Conservation (phyloP, 192 early-diverging fungal species). For the Martensiomyces pterosporus region DNA sequence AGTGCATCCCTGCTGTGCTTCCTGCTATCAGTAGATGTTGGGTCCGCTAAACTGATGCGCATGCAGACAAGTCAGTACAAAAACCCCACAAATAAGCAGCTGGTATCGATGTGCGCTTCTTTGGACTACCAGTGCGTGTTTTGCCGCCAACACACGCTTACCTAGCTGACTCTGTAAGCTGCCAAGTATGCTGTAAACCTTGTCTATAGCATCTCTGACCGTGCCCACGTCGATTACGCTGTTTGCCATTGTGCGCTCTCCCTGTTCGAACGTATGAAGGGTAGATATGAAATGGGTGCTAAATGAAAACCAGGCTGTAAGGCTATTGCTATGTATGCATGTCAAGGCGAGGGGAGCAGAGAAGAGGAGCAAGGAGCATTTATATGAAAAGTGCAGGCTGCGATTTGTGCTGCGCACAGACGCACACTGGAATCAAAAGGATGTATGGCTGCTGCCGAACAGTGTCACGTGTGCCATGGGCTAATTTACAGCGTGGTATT, state of each 20-base stretch:
- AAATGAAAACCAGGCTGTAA: slow-evolving; percentile 2
- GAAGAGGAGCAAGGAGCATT: neutral
- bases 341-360: neutral
- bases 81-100: neutral
- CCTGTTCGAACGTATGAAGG: too few relatives aligned
- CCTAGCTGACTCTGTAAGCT: slow-evolving; percentile 17
- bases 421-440: too few relatives aligned
- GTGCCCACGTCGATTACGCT: slow-evolving; percentile 15
- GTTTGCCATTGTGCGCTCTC: slow-evolving; percentile 1
- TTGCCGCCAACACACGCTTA: neutral
- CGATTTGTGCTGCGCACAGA: too few relatives aligned
- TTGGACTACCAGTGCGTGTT: neutral
- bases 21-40: neutral
- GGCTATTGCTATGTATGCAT: too few relatives aligned
- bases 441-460: neutral
- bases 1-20: neutral
- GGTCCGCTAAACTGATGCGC: neutral
- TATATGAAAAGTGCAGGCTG: neutral
- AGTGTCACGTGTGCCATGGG: neutral
- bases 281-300: neutral
- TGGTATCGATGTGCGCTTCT: neutral
- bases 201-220: slow-evolving; percentile 18
- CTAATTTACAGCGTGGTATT: too few relatives aligned
- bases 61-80: neutral
- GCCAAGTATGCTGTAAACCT: slow-evolving; percentile 32